Percentiles rank a stretch among this genome's conserved stretches.
These are phyloP conservation scores for Botrytis porri DNA, from an alignment of 2,329 filamentous ascomycete genomes.

Conservation along the genomic window DNA sequence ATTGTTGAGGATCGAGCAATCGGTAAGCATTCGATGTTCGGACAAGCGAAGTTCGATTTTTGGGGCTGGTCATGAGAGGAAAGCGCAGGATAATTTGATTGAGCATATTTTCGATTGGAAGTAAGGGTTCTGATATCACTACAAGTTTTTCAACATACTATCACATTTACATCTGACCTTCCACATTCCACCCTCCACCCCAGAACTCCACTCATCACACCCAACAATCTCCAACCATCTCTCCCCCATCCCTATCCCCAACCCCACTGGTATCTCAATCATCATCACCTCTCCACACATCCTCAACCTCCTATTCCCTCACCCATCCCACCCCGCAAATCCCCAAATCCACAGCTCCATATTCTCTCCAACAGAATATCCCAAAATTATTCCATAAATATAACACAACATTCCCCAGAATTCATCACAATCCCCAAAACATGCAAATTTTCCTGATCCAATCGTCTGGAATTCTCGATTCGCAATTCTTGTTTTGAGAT, in stretches of 20 bases:
- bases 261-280: neutral
- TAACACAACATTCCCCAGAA: neutral
- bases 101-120: neutral
- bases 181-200: neutral
- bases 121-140: neutral
- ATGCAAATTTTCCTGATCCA: neutral
- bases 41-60: too few relatives aligned
- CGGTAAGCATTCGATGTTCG: neutral
- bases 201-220: neutral
- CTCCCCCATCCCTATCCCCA: neutral
- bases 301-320: neutral
- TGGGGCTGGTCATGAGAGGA: too few relatives aligned
- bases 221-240: accelerated
- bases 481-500: neutral
- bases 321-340: neutral
- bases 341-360: neutral
- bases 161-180: neutral
- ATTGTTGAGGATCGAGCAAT: neutral
- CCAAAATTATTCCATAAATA: neutral
- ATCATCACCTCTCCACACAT: neutral
- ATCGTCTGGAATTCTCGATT: neutral
- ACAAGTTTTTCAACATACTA: accelerated
- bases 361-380: neutral
- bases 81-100: accelerated
- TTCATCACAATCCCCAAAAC: neutral